Evolutionary conservation across 1,284 basidiomycete genomes (phyloP).

Genomic region (Pseudozyma sp.): DNA sequence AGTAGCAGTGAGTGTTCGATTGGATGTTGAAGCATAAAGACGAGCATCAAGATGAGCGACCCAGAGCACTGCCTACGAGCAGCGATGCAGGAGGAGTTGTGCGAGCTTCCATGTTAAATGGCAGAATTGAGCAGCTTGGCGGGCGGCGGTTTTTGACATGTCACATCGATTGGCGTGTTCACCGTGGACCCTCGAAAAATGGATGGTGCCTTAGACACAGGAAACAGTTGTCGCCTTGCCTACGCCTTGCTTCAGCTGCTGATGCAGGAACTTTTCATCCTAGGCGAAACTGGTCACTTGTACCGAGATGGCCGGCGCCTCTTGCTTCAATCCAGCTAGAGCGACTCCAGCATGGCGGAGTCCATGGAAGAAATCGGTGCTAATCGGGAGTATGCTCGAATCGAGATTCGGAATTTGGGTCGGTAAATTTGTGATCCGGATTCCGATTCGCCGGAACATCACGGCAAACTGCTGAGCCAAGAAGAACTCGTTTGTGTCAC

Average conservation of each 20-base stretch:
- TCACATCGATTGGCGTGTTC: constrained; percentile 12
- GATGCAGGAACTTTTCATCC: too few species aligned
- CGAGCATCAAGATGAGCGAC: too few species aligned
- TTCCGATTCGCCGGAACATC: constrained; percentile 24
- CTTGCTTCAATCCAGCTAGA: too few species aligned
- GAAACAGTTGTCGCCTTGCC: not conserved
- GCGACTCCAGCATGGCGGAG: too few species aligned
- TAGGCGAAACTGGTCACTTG: too few species aligned
- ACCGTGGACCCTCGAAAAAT: too few species aligned
- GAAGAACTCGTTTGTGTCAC: constrained; percentile 16
- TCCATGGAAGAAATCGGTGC: not conserved
- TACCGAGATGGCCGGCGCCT: too few species aligned
- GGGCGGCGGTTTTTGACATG: constrained; percentile 25
- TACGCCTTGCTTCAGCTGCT: too few species aligned
- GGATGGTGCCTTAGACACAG: not conserved
- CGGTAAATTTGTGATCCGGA: constrained; percentile 36
- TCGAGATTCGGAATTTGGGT: constrained; percentile 6
- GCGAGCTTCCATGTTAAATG: constrained; percentile 11
- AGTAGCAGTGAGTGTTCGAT: not conserved
- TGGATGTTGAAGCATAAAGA: constrained; percentile 5
- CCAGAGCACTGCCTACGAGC: too few species aligned
- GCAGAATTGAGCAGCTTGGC: constrained; percentile 34
- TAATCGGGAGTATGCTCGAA: not conserved
- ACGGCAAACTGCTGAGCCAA: constrained; percentile 31
- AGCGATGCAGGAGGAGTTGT: not conserved